Evolutionary conservation across 768 basidiomycete genomes (phyloP).

Genomic region (Floccularia luteovirens): DNA sequence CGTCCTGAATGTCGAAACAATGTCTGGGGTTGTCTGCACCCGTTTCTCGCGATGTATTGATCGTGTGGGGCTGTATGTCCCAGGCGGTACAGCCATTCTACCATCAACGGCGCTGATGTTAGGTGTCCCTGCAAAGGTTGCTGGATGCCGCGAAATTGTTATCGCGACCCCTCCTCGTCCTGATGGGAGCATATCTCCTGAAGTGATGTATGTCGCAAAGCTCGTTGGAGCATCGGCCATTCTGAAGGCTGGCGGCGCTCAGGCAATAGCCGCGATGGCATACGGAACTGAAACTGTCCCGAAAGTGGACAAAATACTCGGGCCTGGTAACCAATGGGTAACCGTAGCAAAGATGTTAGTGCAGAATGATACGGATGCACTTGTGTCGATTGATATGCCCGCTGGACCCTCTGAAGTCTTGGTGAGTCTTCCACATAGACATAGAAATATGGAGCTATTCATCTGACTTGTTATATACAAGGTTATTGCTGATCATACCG

Average conservation of each 20-base stretch:
- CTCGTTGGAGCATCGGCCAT: slow-evolving; percentile 87
- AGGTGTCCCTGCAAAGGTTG: slow-evolving; percentile 95
- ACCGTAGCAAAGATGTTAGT: slow-evolving; percentile 99
- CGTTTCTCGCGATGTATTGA: slow-evolving; percentile 94
- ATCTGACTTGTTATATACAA: too few relatives aligned
- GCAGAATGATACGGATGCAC: slow-evolving; percentile 94
- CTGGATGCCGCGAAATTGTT: slow-evolving; percentile 87
- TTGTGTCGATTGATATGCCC: slow-evolving; percentile 98
- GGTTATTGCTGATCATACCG: slow-evolving; percentile 91
- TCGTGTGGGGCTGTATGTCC: slow-evolving; percentile 93
- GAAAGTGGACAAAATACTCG: slow-evolving; percentile 99
- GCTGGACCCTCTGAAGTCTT: slow-evolving; percentile 97
- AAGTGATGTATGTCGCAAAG: slow-evolving; percentile 95
- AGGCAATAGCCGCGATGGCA: slow-evolving; percentile 93
- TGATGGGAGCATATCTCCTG: slow-evolving; percentile 91
- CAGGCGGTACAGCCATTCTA: slow-evolving; percentile 93
- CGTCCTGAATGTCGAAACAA: slow-evolving; percentile 83
- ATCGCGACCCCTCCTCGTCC: slow-evolving; percentile 93
- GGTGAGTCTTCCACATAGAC: slow-evolving; percentile 41
- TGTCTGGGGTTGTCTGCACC: slow-evolving; percentile 95
- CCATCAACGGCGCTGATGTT: slow-evolving; percentile 98
- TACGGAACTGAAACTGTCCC: slow-evolving; percentile 94
- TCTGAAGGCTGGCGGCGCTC: slow-evolving; percentile 92
- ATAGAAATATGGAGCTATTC: neutral
- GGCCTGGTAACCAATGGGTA: slow-evolving; percentile 99